A percentile compares a stretch with the other conserved stretches of the same genome.
Conservation (phyloP, 2,329 filamentous ascomycete species). For the Akanthomyces dipterigenus region DNA sequence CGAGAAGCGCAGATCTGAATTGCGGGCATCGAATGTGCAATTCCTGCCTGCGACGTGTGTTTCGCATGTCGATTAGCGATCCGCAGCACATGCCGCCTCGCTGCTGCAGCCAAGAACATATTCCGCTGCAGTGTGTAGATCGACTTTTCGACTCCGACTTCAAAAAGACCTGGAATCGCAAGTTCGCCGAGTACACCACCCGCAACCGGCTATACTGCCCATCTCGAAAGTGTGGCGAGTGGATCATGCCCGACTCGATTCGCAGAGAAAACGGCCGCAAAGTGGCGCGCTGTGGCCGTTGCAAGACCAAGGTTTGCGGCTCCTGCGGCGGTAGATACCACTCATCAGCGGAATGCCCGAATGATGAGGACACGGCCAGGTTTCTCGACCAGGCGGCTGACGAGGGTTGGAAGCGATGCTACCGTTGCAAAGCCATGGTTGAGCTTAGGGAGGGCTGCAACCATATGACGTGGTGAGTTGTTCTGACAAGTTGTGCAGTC, state of each 20-base stretch:
- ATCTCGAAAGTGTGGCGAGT: constrained; percentile 63
- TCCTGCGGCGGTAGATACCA: constrained; percentile 72
- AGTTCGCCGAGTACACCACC: constrained; percentile 69
- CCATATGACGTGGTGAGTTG: constrained; percentile 74
- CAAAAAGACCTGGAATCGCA: constrained; percentile 74
- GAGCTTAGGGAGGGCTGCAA: constrained; percentile 79
- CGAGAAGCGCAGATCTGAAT: constrained; percentile 61
- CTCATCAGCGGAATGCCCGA: constrained; percentile 59
- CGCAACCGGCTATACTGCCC: constrained; percentile 75
- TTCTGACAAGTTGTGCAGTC: neutral
- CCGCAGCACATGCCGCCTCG: constrained; percentile 77
- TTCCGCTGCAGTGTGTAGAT: constrained; percentile 70
- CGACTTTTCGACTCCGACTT: constrained; percentile 65
- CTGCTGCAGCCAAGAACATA: constrained; percentile 69
- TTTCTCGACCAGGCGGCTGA: constrained; percentile 60
- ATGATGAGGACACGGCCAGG: constrained; percentile 58
- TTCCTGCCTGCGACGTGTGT: constrained; percentile 65
- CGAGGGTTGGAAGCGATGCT: constrained; percentile 69
- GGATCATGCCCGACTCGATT: constrained; percentile 69
- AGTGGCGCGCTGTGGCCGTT: constrained; percentile 63
- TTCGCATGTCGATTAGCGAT: constrained; percentile 69
- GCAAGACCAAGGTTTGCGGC: constrained; percentile 68
- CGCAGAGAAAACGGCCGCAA: constrained; percentile 52
- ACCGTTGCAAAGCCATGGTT: constrained; percentile 65
- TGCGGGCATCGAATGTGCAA: constrained; percentile 81